Base-by-base conservation (phyloP, 164 flowering plant species). In the Taxillus chinensis region DNA sequence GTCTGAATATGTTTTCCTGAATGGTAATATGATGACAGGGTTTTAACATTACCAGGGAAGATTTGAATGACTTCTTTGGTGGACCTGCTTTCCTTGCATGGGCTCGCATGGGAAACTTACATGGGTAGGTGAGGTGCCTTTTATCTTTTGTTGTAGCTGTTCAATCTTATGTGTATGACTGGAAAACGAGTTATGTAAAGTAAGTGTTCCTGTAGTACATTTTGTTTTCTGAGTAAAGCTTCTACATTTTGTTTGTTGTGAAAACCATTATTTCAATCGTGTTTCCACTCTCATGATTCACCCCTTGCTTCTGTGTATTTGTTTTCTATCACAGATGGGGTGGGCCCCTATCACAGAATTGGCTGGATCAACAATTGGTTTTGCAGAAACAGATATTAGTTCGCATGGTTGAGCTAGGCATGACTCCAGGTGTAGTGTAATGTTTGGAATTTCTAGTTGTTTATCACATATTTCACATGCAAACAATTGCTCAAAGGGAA, bases 71-170 rank as follows among this genome's bases (percentile, higher is more conserved):
- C 68, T 93, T 90, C 77, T 93, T 90, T 73, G 95, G 96, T 56
- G 99, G 99, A 71, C 96, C 98, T 39, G 99, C 99, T 62, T 93
- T 90, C 73, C 96, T 93, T 79, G 97, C 99, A 42, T 90, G 98
- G 98, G 98, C 98, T 71, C 97, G 96, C 64, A 93, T 93, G 99
- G 97, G 96, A 69, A 93, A 93, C 76, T 78, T 93, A 57, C 99
- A 90, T 72, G 86, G 83, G 97, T 93, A 72, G 16, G 86, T 77
- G 57, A 27, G 46, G 66, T 7, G 55, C 64, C 57, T 45, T 64
- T 16, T 9, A 13, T 57, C 12, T 59, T 16, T 17, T 14, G 49
- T 15, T 17, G 10, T 7, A 17, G 8, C 5, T 37, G 57, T 14
- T 48, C 51, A 3, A 7, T 14, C 12, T 48, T 11, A 7, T 3